A percentile compares a stretch with the other conserved stretches of the same genome.
These are phyloP conservation scores for Torulaspora franciscae DNA, from an alignment of 805 yeast species.

Conservation along the genomic window DNA sequence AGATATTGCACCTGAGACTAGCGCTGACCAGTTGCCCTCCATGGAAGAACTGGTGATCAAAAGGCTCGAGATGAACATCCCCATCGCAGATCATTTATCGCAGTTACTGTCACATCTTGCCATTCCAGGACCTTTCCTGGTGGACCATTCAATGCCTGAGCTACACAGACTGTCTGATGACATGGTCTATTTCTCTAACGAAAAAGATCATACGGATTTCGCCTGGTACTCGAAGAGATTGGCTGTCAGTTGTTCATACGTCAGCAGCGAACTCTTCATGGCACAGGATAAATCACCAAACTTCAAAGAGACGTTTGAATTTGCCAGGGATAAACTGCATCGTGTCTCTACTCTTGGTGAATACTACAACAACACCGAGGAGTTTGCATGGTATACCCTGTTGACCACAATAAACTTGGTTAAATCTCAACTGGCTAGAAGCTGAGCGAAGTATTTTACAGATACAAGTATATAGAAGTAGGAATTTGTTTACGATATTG, in stretches of 20 bases:
- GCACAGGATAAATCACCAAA: constrained; percentile 60
- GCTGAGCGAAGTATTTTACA: constrained; percentile 13
- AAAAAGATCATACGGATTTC: constrained; percentile 63
- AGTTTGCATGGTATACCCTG: constrained; percentile 70
- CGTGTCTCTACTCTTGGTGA: constrained; percentile 52
- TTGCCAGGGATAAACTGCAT: constrained; percentile 56
- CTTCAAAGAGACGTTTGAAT: constrained; percentile 53
- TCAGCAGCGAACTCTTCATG: constrained; percentile 75
- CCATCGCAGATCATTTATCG: constrained; percentile 34
- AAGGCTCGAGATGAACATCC: constrained; percentile 44
- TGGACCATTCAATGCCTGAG: constrained; percentile 53
- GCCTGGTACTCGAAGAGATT: constrained; percentile 91
- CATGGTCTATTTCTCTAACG: constrained; percentile 73
- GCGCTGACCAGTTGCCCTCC: constrained; percentile 30
- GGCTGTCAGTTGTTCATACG: constrained; percentile 63
- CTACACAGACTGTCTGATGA: constrained; percentile 78
- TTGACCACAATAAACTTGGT: constrained; percentile 59
- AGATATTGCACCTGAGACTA: constrained; percentile 32
- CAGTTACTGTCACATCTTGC: constrained; percentile 52
- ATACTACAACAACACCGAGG: constrained; percentile 60
- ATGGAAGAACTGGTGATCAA: constrained; percentile 43
- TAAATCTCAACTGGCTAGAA: constrained; percentile 60
- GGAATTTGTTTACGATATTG: neutral
- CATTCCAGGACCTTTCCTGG: constrained; percentile 54
- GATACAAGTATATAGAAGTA: neutral